Base-by-base conservation (phyloP, 257 asterid species). In the Lycium ferocissimum region DNA sequence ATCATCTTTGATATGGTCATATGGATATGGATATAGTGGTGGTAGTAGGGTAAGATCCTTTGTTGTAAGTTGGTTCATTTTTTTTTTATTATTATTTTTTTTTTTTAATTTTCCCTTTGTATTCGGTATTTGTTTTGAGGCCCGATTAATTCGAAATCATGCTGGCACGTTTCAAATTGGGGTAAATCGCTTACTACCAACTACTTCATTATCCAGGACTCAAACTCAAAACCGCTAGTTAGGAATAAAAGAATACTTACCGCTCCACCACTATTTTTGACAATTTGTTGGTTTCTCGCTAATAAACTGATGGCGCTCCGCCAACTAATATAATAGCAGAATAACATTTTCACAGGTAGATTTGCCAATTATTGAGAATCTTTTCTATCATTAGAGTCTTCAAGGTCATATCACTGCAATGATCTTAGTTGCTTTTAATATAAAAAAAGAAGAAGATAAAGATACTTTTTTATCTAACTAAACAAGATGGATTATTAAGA, bases 21-120 rank as follows among this genome's bases (percentile, higher is more conserved):
- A 7, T n/a, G 9, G 66, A 7, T 51, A 53, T 75, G n/a, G 45
- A 20, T 70, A 22, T 12, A 26, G 47, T 76, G 26, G 43, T 78
- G 84, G 86, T 82, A 86, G 91, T 85, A 83, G 73, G 86, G 76
- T 40, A 22, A 49, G n/a, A 18, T 82, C 1, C 63, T 82, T 69
- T 61, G 22, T 51, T 76, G 83, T 78, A 62, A 79, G 90, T 83
- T 85, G 89, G 85, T 66, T 86, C 66, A 13, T 67, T 18, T 67
- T 5, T 35, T 15, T 5, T 9, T 26, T 26, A 0, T 26, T 26
- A 0, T 26, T 26, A 0, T 26, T 26, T 26, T 26, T 26, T 1
- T 69, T 38, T 70, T 12, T 0, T 6, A 0, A 40, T 1, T 7
- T 67, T 3, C 1, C 8, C 2, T 0, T 35, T 2, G 7, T 3